phyloP scores from a whole-genome alignment of 768 basidiomycete genomes.

The Tylopilus sp. region DNA sequence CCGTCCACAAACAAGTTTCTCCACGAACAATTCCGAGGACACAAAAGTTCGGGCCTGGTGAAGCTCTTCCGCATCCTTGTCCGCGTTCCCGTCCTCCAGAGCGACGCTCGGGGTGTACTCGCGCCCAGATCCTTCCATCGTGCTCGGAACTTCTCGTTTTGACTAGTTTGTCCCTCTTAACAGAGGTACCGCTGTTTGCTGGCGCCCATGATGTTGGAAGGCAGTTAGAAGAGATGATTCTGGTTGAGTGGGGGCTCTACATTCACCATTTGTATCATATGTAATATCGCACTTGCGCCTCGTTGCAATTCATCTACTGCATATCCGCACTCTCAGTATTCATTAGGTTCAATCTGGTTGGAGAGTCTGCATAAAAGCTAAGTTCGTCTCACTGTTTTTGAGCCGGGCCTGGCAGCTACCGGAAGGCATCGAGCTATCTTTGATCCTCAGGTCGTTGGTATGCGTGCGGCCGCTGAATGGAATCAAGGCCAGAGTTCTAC shows the following conservation, averaged over 20 bases:
- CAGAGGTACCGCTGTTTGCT: constrained; percentile 70
- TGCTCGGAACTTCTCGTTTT: constrained; percentile 38
- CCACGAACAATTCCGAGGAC: constrained; percentile 77
- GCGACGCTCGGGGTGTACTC: constrained; percentile 36
- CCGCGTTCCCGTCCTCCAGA: constrained; percentile 95
- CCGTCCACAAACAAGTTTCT: constrained; percentile 1
- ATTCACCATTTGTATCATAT: constrained; percentile 10
- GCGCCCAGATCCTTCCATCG: constrained; percentile 33
- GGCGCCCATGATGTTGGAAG: constrained; percentile 61
- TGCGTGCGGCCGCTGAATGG: too few relatives aligned
- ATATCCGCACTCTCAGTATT: neutral
- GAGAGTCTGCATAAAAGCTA: too few relatives aligned
- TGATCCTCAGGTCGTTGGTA: too few relatives aligned
- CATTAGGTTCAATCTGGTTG: too few relatives aligned
- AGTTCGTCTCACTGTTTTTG: too few relatives aligned
- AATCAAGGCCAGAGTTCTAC: too few relatives aligned
- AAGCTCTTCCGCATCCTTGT: constrained; percentile 82
- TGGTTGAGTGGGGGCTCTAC: constrained; percentile 33
- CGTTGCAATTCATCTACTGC: neutral
- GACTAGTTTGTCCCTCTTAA: constrained; percentile 41
- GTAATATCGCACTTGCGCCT: neutral
- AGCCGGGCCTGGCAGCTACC: too few relatives aligned
- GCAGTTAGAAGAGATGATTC: constrained; percentile 36
- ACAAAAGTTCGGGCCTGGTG: constrained; percentile 89
- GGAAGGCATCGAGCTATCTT: too few relatives aligned